Evolutionary conservation across 352 stramenopile genomes (phyloP).

Genomic region (Halophytophthora batemanensis): DNA sequence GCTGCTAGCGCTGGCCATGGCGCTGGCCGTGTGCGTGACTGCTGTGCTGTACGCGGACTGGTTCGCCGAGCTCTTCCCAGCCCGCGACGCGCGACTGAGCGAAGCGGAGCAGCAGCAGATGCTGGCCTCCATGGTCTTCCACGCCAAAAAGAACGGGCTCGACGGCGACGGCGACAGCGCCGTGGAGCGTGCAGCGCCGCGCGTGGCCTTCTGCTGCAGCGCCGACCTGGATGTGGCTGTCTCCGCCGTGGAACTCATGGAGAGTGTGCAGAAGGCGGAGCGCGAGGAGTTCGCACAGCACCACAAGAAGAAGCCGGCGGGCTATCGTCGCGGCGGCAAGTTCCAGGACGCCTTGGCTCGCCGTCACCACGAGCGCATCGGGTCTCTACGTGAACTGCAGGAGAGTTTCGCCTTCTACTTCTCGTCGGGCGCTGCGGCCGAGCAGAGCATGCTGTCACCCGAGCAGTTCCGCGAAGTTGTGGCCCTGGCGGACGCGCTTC

Average conservation of each 20-base stretch:
- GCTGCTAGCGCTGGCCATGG: slow-evolving; percentile 50
- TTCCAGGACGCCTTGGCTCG: slow-evolving; percentile 23
- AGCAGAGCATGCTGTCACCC: slow-evolving; percentile 80
- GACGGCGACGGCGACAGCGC: slow-evolving; percentile 5
- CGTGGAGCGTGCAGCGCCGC: slow-evolving; percentile 19
- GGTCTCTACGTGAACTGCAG: slow-evolving; percentile 52
- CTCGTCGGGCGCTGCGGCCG: slow-evolving; percentile 65
- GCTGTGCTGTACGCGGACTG: slow-evolving; percentile 64
- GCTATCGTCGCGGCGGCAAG: slow-evolving; percentile 14
- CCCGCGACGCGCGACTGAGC: slow-evolving; percentile 29
- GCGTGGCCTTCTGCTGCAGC: slow-evolving; percentile 80
- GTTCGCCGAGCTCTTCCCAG: slow-evolving; percentile 45
- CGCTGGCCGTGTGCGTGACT: slow-evolving; percentile 41
- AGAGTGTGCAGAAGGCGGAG: slow-evolving; percentile 45
- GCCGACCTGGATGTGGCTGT: slow-evolving; percentile 80
- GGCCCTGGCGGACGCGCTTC: slow-evolving; percentile 53
- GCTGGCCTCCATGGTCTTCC: slow-evolving; percentile 60
- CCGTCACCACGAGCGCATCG: slow-evolving; percentile 74
- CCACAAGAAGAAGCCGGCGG: slow-evolving; percentile 28
- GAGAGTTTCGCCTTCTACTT: slow-evolving; percentile 88
- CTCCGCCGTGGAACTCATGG: slow-evolving; percentile 71
- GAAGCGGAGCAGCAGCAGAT: slow-evolving; percentile 60
- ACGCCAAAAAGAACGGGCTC: slow-evolving; percentile 31
- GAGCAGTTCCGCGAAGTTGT: slow-evolving; percentile 78
- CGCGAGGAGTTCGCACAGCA: slow-evolving; percentile 30